Conservation (phyloP, 2,329 filamentous ascomycete genomes). For the Fusarium hostae region DNA sequence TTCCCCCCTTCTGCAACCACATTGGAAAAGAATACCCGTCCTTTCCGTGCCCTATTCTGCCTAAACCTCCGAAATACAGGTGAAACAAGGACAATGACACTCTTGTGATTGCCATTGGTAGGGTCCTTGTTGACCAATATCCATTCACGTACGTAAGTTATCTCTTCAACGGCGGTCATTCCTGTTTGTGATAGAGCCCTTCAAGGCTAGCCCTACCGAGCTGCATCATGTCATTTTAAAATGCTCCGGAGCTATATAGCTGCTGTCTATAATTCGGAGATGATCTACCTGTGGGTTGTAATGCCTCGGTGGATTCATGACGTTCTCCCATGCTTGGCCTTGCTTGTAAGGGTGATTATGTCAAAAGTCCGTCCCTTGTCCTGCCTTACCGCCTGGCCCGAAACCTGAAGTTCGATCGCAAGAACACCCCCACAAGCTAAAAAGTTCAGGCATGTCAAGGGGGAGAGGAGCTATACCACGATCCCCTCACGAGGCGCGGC, state of each 20-base stretch:
- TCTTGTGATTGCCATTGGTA: constrained; percentile 3
- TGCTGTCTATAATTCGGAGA: constrained; percentile 1
- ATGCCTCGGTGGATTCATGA: constrained; percentile 12
- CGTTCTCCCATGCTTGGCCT: background rate
- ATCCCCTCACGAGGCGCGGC: constrained; percentile 21
- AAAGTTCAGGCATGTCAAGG: constrained; percentile 4
- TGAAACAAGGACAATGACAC: constrained; percentile 17
- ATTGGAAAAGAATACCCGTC: constrained; percentile 8
- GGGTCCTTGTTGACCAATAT: constrained; percentile 7
- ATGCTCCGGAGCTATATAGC: background rate
- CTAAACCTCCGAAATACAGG: constrained; percentile 18
- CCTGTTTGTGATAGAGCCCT: constrained; percentile 12
- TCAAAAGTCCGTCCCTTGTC: background rate
- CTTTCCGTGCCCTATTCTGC: constrained; percentile 15
- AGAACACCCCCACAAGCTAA: constrained; percentile 1
- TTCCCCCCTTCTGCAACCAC: background rate
- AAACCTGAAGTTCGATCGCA: constrained; percentile 3
- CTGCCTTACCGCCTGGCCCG: constrained; percentile 7
- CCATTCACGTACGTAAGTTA: constrained; percentile 1
- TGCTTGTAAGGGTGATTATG: background rate
- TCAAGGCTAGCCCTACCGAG: constrained; percentile 28
- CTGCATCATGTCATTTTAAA: background rate
- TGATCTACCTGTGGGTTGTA: background rate
- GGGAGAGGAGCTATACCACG: background rate
- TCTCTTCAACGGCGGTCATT: background rate